phyloP scores from a whole-genome alignment of 1,284 basidiomycete genomes.

The Leccinum griseonigrum region DNA sequence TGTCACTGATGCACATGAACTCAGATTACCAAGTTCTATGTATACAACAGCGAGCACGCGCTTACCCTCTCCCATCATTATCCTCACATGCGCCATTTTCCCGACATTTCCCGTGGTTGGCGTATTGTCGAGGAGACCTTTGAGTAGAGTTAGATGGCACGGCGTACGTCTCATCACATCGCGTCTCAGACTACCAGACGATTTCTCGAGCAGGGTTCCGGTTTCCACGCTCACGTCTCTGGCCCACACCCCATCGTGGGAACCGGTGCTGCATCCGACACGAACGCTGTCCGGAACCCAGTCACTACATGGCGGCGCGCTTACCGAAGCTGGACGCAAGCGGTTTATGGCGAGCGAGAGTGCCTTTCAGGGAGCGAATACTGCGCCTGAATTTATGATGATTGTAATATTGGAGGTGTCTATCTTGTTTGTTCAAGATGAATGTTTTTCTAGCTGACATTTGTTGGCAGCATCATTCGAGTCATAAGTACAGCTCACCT shows the following conservation, averaged over 20 bases:
- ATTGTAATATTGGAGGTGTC: no score
- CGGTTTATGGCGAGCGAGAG: not conserved
- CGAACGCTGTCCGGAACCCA: not conserved
- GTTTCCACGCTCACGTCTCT: no score
- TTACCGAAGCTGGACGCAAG: not conserved
- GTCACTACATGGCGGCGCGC: not conserved
- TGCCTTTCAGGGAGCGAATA: not conserved
- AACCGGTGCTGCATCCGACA: not conserved
- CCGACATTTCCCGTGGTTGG: no score
- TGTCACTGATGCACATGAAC: not conserved
- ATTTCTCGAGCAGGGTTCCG: no score
- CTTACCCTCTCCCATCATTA: slow-evolving; percentile 80
- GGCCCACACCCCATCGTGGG: not conserved
- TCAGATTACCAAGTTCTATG: slow-evolving; percentile 74
- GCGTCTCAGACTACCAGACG: no score
- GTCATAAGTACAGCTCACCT: no score
- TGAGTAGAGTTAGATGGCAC: no score
- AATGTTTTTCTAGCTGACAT: no score
- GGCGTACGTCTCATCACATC: no score
- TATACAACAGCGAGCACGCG: slow-evolving; percentile 84
- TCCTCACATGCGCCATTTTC: slow-evolving; percentile 45
- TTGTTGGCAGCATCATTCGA: no score
- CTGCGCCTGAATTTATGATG: not conserved
- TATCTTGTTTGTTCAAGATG: no score
- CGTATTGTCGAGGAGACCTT: no score